phyloP scores from a whole-genome alignment of 495 filamentous ascomycete species.

The Talaromyces ruber region DNA sequence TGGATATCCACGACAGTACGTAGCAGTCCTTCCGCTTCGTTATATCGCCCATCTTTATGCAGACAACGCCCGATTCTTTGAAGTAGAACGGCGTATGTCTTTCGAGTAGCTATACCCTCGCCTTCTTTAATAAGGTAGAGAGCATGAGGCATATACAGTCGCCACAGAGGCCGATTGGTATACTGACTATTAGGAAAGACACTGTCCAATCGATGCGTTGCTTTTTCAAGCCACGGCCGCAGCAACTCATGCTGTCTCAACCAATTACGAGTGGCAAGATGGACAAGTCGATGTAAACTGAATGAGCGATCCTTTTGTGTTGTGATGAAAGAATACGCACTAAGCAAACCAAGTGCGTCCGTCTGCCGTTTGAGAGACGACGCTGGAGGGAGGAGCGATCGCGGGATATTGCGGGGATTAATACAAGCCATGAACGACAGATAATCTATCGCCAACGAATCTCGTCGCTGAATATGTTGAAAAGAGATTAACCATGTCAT shows the following conservation, averaged over 20 bases:
- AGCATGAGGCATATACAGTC: constrained; percentile 19
- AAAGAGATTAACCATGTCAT: constrained; percentile 43
- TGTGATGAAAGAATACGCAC: constrained; percentile 21
- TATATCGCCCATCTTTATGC: background rate
- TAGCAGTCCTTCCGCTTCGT: background rate
- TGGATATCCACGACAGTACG: no score
- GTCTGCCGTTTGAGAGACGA: background rate
- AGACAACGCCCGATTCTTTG: constrained; percentile 6
- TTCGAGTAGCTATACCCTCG: background rate
- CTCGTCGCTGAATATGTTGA: constrained; percentile 24
- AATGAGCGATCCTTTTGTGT: constrained; percentile 7
- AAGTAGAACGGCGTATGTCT: background rate
- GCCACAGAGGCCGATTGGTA: constrained; percentile 17
- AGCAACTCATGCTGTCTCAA: constrained; percentile 12
- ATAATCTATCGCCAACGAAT: constrained; percentile 26
- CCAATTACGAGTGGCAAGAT: constrained; percentile 25
- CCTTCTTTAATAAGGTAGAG: constrained; percentile 2
- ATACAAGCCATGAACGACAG: constrained; percentile 34
- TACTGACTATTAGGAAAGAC: constrained; percentile 16
- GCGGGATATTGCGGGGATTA: constrained; percentile 32
- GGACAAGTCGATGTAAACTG: constrained; percentile 25
- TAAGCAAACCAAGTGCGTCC: background rate
- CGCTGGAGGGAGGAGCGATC: constrained; percentile 14
- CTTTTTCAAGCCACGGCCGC: constrained; percentile 5
- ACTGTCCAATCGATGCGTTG: constrained; percentile 9